Evolutionary conservation across 2,329 filamentous ascomycete species (phyloP).

Genomic region (Fulvia fulva): DNA sequence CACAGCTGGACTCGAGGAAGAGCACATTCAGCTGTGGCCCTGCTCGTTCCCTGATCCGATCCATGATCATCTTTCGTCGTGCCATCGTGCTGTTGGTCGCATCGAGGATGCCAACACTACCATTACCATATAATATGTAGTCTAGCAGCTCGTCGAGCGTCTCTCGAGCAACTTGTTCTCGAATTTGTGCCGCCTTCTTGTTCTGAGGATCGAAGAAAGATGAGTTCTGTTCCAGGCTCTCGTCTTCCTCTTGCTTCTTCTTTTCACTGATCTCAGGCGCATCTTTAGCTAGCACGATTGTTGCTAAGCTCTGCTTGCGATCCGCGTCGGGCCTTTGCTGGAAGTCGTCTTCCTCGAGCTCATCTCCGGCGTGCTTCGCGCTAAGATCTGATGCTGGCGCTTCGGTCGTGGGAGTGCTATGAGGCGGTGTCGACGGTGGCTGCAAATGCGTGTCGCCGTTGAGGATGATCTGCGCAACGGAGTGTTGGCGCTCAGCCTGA

Average conservation of each 20-base stretch:
- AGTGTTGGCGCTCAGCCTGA: slow-evolving; percentile 18
- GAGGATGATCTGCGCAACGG: slow-evolving; percentile 55
- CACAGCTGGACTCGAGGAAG: slow-evolving; percentile 92
- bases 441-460: slow-evolving; percentile 50
- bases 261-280: slow-evolving; percentile 12
- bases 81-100: slow-evolving; percentile 94
- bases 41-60: slow-evolving; percentile 75
- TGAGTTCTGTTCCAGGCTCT: slow-evolving; percentile 78
- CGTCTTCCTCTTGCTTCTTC: slow-evolving; percentile 31
- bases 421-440: slow-evolving; percentile 31
- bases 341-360: slow-evolving; percentile 5
- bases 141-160: slow-evolving; percentile 89
- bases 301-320: slow-evolving; percentile 21
- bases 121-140: slow-evolving; percentile 76
- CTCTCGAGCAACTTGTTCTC: slow-evolving; percentile 87
- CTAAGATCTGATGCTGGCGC: slow-evolving; percentile 21
- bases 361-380: slow-evolving; percentile 29
- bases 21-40: slow-evolving; percentile 83
- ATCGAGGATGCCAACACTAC: slow-evolving; percentile 91
- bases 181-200: slow-evolving; percentile 70
- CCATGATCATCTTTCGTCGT: slow-evolving; percentile 69
- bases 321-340: slow-evolving; percentile 7
- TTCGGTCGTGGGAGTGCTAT: slow-evolving; percentile 5
- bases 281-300: slow-evolving; percentile 17
- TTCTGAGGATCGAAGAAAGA: slow-evolving; percentile 93